Base-by-base conservation (phyloP, 768 basidiomycete genomes). In the Bullera alba region DNA sequence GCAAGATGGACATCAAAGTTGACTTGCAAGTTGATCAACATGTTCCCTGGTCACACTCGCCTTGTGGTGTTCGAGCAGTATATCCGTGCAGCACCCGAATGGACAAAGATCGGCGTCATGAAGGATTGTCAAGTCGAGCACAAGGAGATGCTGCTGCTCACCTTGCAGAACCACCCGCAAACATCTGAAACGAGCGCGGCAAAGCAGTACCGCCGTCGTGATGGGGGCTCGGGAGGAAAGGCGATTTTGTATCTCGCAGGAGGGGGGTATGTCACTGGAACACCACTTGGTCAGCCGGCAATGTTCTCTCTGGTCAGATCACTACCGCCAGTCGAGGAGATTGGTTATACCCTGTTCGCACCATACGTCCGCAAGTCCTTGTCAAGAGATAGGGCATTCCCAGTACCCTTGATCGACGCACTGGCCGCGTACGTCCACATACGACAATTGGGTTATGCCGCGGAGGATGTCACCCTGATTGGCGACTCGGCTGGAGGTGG, bases 401-500 rank as follows among this genome's bases (percentile, higher is more conserved):
- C 87, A 0, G 76, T 83, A 0, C 84, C 84, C 17, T 75, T 90
- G 0, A 72, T 89, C 14, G 86, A 90, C 62, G 81, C 81, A 2
- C 71, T 88, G 8, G 79, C 83, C 1, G 85, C 82, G 5, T 90
- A 87, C 68, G 72, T 77, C 38, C 83, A 87, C 67, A 81, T 87
- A 17, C 76, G 84, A 28, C 48, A 55, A 3, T 59, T 52, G 6
- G 79, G 80, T 0, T 82, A 85, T 64, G 55, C 75, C 2, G 79
- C 85, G 0, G 67, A 74, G n/a, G 73, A 85, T 58, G 82, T 89
- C 61, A 76, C 86, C 48, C 44, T 87, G 19, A 76, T 75, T n/a
- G 87, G 86, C 2, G 86, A 89, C 65, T 87, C 84, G 1, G 85
- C 86, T 0, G 86, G 87, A 2, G 87, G 77, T 1, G 54, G 51